Base-by-base conservation (phyloP, 345 rosid genomes). In the Cochlearia excelsa region DNA sequence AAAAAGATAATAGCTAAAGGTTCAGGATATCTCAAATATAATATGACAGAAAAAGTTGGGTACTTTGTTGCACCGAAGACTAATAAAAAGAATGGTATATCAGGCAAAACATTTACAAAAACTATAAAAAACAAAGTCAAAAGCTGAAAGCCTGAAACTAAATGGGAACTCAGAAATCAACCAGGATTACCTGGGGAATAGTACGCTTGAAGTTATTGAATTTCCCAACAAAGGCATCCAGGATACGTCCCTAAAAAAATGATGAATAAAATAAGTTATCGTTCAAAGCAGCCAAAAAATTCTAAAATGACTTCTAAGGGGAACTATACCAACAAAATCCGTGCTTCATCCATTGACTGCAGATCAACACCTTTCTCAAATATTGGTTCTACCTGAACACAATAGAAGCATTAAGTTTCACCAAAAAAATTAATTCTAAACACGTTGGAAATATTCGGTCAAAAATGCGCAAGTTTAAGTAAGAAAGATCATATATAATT, bases 191-290 rank as follows among this genome's bases (percentile, higher is more conserved):
- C 99, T 87, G 99, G 4, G 99, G 99, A 71, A 93, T 78, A n/a
- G 92, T 87, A 40, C 84, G 95, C 84, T 93, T 93, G 78, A 93
- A 85, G 71, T 88, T 78, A 70, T 90, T 87, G 73, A 93, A 93
- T 59, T 89, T 93, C 29, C 95, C 99, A 70, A 89, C 88, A 82
- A 93, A 93, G 56, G 97, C 97, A 85, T 93, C 99, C 88, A 93
- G 76, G 66, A 93, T 89, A 30, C 88, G 90, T 38, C 97, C 97
- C 99, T 93, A 30, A 50, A 57, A 30, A 44, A 57, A 57, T 62
- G 52, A 61, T 51, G 45, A 66, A 31, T 26, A 52, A 39, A 51
- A 30, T 58, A 30, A 53, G 57, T 38, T 42, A 47, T 31, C 46
- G 41, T 7, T 47, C 45, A 27, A 53, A 60, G 9, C 57, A 51